Conservation (phyloP, 139 green algal species). For the Chlorella vulgaris region DNA sequence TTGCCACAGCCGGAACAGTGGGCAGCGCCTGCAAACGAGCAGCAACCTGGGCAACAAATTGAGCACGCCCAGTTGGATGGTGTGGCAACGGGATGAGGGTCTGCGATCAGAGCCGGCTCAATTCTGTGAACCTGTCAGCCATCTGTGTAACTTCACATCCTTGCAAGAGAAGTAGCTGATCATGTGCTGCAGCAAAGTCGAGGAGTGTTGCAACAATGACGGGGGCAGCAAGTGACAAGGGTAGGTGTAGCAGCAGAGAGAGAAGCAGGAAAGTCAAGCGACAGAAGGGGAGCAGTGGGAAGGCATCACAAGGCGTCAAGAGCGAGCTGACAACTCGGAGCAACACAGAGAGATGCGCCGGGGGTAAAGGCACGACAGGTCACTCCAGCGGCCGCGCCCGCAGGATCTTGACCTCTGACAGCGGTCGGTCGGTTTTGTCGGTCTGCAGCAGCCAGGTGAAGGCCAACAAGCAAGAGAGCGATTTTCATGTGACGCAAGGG, state of each 20-base stretch:
- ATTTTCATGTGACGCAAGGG: too few relatives aligned
- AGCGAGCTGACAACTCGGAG: neutral
- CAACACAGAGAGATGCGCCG: too few relatives aligned
- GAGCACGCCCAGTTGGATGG: too few relatives aligned
- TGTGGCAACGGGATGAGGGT: too few relatives aligned
- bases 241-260: neutral
- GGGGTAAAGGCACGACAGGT: too few relatives aligned
- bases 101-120: too few relatives aligned
- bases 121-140: too few relatives aligned
- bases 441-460: conserved; percentile 45
- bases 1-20: neutral
- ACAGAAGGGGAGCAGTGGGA: neutral
- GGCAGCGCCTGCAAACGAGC: neutral
- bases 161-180: too few relatives aligned
- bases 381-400: conserved; percentile 53
- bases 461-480: neutral
- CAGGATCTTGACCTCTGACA: conserved; percentile 75
- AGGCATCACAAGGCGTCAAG: neutral
- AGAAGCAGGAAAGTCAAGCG: neutral
- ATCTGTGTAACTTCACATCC: too few relatives aligned
- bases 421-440: conserved; percentile 72
- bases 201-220: too few relatives aligned
- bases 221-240: neutral
- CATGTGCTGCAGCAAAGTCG: too few relatives aligned
- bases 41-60: neutral